These are phyloP conservation scores for Skeletonema grethae DNA, from an alignment of 108 stramenopile species.

Conservation along the genomic window DNA sequence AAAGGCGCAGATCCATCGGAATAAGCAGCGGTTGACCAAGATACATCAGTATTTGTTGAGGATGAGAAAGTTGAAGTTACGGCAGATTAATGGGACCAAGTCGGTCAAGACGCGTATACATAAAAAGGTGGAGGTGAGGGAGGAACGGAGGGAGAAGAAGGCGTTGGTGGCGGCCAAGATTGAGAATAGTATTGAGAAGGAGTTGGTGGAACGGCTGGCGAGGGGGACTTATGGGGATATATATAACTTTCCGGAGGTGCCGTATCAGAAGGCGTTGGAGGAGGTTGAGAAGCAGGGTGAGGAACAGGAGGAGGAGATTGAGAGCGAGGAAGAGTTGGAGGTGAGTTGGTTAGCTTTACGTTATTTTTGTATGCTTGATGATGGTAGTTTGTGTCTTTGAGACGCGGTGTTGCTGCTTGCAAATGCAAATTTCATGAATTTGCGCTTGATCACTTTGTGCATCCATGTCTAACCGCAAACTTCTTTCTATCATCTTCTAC, in stretches of 20 bases:
- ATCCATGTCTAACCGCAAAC: neutral
- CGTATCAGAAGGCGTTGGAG: slow-evolving; percentile 62
- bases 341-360: neutral
- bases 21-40: slow-evolving; percentile 98
- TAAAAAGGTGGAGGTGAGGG: neutral
- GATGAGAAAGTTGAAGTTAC: slow-evolving; percentile 95
- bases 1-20: slow-evolving; percentile 90
- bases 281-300: slow-evolving; percentile 3
- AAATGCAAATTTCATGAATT: too few relatives aligned
- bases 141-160: slow-evolving; percentile 50
- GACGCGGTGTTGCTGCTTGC: too few relatives aligned
- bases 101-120: slow-evolving; percentile 84
- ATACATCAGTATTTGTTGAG: slow-evolving; percentile 98
- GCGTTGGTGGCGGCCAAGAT: slow-evolving; percentile 79
- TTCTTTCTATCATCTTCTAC: neutral
- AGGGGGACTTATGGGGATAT: slow-evolving; percentile 34
- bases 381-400: neutral
- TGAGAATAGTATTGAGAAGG: slow-evolving; percentile 61
- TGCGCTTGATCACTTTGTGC: too few relatives aligned
- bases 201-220: slow-evolving; percentile 54
- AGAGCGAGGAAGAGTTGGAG: slow-evolving; percentile 1
- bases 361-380: neutral
- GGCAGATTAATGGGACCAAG: slow-evolving; percentile 77
- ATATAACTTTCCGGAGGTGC: slow-evolving; percentile 62
- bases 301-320: neutral